A percentile compares a stretch with the other conserved stretches of the same genome.
Evolutionary conservation across 228 moss, liverwort and hornwort species (phyloP).

Genomic region (Sphagnum fallax): DNA sequence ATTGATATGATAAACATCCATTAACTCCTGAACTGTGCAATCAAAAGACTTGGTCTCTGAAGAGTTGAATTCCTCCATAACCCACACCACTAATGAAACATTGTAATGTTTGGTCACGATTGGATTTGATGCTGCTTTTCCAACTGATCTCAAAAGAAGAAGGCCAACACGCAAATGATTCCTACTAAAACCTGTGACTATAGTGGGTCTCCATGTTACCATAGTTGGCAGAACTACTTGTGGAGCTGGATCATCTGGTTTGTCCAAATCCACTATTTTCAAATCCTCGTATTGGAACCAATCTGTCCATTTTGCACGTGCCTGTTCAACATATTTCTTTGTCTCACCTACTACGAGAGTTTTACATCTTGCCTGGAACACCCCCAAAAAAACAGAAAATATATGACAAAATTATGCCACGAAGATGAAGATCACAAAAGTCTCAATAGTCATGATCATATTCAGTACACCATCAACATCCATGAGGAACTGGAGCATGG

Average conservation of each 20-base stretch:
- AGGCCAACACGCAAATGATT: slow-evolving; percentile 52
- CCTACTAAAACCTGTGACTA: slow-evolving; percentile 53
- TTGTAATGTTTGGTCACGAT: slow-evolving; percentile 36
- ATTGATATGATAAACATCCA: slow-evolving; percentile 14
- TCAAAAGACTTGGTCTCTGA: slow-evolving; percentile 8
- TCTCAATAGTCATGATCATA: no score
- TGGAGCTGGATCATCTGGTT: slow-evolving; percentile 9
- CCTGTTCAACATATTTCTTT: no score
- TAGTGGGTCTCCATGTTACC: slow-evolving; percentile 42
- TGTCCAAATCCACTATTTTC: slow-evolving; percentile 38
- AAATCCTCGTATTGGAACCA: slow-evolving; percentile 25
- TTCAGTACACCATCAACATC: no score
- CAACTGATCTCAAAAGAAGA: slow-evolving; percentile 45
- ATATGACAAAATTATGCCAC: no score
- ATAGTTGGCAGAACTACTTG: slow-evolving; percentile 14
- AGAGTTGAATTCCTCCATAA: slow-evolving; percentile 24
- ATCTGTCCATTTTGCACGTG: no score
- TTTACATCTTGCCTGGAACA: no score
- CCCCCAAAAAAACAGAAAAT: no score
- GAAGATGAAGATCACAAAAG: no score
- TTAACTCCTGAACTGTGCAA: slow-evolving; percentile 37
- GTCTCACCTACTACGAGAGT: no score
- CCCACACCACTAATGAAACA: slow-evolving; percentile 46
- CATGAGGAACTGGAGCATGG: no score
- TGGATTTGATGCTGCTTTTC: slow-evolving; percentile 21